phyloP scores from a whole-genome alignment of 345 rosid genomes.

The Mallotus nudiflorus region DNA sequence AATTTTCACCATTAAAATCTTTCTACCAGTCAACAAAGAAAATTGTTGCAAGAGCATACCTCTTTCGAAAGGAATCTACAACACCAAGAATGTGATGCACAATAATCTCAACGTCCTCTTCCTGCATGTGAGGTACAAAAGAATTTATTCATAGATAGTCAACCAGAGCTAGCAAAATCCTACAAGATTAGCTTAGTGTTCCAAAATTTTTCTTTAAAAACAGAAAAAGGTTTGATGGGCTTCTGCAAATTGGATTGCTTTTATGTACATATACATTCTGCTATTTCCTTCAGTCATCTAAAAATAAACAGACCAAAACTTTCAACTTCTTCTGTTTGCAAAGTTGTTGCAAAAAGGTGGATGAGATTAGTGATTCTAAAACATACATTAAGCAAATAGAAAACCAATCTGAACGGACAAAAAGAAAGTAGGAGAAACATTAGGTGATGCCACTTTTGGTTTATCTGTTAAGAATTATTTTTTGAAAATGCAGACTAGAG shows the following conservation, averaged over 20 bases:
- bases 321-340: neutral
- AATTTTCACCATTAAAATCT: no score
- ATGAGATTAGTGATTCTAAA: neutral
- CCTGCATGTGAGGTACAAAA: conserved; percentile 34
- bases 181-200: neutral
- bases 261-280: neutral
- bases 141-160: neutral
- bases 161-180: neutral
- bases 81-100: conserved; percentile 70
- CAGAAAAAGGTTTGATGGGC: neutral
- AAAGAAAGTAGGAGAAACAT: neutral
- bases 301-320: neutral
- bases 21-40: no score
- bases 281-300: neutral
- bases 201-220: neutral
- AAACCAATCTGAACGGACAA: neutral
- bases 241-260: neutral
- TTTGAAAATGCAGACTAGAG: neutral
- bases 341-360: neutral
- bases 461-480: neutral
- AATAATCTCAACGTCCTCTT: conserved; percentile 72
- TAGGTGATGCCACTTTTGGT: neutral
- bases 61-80: conserved; percentile 57
- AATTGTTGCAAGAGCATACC: conserved; percentile 36
- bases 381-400: neutral